A percentile compares a stretch with the other conserved stretches of the same genome.
Conservation (phyloP, 2,329 filamentous ascomycete species). For the Tolypocladium tropicale region DNA sequence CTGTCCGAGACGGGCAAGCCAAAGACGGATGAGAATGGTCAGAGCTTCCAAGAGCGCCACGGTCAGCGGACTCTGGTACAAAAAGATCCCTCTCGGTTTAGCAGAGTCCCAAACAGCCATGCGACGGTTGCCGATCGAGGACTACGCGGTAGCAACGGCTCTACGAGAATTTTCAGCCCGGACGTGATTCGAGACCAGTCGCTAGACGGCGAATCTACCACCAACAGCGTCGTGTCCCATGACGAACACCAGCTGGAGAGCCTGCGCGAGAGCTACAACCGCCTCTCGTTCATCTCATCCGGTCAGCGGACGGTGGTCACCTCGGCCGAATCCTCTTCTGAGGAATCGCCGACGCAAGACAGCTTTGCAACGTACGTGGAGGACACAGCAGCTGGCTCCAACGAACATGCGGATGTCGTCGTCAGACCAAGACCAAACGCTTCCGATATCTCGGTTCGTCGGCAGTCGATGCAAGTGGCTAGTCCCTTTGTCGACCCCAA, state of each 20-base stretch:
- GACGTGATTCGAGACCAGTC: slow-evolving; percentile 27
- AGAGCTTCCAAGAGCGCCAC: slow-evolving; percentile 24
- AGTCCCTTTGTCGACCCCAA: slow-evolving; percentile 29
- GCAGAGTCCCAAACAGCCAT: slow-evolving; percentile 3
- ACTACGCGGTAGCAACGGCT: slow-evolving; percentile 5
- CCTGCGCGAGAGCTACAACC: slow-evolving; percentile 44
- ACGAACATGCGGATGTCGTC: slow-evolving; percentile 18
- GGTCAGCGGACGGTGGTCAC: slow-evolving; percentile 50
- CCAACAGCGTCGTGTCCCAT: slow-evolving; percentile 46
- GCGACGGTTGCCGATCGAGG: background rate
- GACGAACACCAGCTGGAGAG: slow-evolving; percentile 49
- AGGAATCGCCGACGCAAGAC: slow-evolving; percentile 43
- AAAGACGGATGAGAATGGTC: slow-evolving; percentile 27
- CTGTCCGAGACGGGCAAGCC: slow-evolving; percentile 49
- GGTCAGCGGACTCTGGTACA: slow-evolving; percentile 38
- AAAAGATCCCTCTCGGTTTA: slow-evolving; percentile 34
- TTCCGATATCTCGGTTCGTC: slow-evolving; percentile 37
- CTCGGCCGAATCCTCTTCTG: slow-evolving; percentile 47
- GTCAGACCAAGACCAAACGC: slow-evolving; percentile 40
- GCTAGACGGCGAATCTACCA: slow-evolving; percentile 44
- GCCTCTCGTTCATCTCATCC: slow-evolving; percentile 50
- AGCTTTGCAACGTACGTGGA: slow-evolving; percentile 28
- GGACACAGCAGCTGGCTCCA: slow-evolving; percentile 9
- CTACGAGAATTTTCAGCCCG: slow-evolving; percentile 7
- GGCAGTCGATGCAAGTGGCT: slow-evolving; percentile 40